phyloP scores from a whole-genome alignment of 1,139 yeast species.

The Hanseniaspora uvarum region DNA sequence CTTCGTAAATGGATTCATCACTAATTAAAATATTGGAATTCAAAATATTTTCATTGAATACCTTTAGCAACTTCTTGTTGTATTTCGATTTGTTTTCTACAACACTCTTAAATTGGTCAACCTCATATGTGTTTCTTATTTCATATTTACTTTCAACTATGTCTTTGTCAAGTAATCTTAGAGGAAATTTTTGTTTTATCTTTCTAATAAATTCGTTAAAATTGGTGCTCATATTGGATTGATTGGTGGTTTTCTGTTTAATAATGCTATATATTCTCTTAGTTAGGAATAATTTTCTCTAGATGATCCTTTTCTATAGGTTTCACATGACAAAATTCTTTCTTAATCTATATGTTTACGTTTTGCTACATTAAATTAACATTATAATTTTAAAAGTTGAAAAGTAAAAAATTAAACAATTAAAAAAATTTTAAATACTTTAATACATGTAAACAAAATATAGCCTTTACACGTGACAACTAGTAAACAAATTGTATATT shows the following conservation, averaged over 20 bases:
- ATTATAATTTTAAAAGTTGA: too few species aligned
- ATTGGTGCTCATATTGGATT: background rate
- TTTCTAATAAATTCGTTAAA: conserved; percentile 1
- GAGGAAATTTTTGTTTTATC: conserved; percentile 12
- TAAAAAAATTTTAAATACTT: background rate
- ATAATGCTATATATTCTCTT: background rate
- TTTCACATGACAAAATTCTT: too few species aligned
- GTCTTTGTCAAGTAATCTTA: conserved; percentile 1
- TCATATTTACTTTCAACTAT: background rate
- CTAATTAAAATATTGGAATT: background rate
- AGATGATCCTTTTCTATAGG: too few species aligned
- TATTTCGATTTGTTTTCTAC: background rate
- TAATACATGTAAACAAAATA: background rate
- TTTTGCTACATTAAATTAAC: too few species aligned
- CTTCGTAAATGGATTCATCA: background rate
- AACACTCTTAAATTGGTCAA: background rate
- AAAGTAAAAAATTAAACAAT: background rate
- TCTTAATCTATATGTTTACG: too few species aligned
- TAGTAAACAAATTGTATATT: background rate
- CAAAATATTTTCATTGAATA: background rate
- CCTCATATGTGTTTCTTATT: background rate
- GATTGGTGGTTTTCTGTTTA: background rate
- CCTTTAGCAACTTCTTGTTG: background rate
- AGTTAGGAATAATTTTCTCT: too few species aligned
- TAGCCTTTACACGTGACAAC: background rate